Conservation (phyloP, 208 protist genomes). For the Trypanosoma lewisi region DNA sequence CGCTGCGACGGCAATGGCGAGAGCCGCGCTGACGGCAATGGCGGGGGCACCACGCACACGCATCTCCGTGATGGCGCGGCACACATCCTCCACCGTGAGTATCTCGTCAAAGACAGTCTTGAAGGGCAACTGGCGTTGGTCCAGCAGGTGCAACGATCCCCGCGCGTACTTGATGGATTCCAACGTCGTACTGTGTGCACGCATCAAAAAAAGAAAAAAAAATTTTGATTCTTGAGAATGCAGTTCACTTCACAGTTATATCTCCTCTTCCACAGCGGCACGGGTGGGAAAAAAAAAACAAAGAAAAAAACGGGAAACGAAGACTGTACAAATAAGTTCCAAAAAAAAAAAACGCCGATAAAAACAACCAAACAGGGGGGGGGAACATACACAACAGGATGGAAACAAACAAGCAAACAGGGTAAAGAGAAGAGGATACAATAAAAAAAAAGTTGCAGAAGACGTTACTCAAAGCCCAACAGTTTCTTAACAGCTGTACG, state of each 20-base stretch:
- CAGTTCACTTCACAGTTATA: neutral
- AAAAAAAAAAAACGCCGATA: conserved; percentile 1
- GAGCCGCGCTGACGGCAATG: conserved; percentile 94
- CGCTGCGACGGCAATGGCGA: conserved; percentile 89
- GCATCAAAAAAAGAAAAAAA: neutral
- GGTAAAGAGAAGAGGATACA: too few species aligned
- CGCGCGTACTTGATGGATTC: conserved; percentile 82
- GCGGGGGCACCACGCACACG: conserved; percentile 94
- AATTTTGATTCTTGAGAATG: neutral
- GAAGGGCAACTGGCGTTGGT: conserved; percentile 83
- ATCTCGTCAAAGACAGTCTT: conserved; percentile 83
- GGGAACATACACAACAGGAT: conserved; percentile 4
- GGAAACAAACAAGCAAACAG: conserved; percentile 4
- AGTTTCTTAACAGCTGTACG: conserved; percentile 33
- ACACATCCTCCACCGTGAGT: conserved; percentile 82
- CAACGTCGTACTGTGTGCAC: conserved; percentile 52
- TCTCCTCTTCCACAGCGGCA: too few species aligned
- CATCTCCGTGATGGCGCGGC: conserved; percentile 91
- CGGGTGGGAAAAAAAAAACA: conserved; percentile 7
- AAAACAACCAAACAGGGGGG: neutral
- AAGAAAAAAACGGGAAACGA: neutral
- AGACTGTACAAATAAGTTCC: neutral
- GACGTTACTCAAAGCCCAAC: conserved; percentile 8
- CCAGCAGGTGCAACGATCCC: conserved; percentile 64
- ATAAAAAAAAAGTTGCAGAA: neutral